A percentile compares a stretch with the other conserved stretches of the same genome.
These are phyloP conservation scores for Pseudogymnoascus sp. DNA, from an alignment of 2,329 filamentous ascomycete genomes.

Conservation along the genomic window DNA sequence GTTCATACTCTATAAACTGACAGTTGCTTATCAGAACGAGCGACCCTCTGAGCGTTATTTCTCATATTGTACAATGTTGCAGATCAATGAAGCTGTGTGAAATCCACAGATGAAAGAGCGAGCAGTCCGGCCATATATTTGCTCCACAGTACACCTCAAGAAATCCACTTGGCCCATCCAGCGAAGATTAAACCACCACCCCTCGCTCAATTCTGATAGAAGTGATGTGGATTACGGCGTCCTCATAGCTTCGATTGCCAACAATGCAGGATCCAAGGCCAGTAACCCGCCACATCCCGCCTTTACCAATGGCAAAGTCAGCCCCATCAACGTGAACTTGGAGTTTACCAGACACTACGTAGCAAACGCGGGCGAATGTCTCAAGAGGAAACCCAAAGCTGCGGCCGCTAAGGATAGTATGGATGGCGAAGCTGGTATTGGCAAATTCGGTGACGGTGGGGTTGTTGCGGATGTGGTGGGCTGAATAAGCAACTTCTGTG, in stretches of 20 bases:
- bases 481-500: slow-evolving; percentile 21
- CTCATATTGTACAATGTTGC: not conserved
- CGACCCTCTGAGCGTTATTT: not conserved
- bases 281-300: slow-evolving; percentile 19
- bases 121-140: not conserved
- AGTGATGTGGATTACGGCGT: not conserved
- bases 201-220: not conserved
- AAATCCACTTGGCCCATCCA: not conserved
- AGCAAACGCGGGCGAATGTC: slow-evolving; percentile 14
- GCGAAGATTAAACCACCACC: not conserved
- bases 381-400: slow-evolving; percentile 5
- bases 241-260: not conserved
- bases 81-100: not conserved
- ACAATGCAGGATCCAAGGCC: not conserved
- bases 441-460: slow-evolving; percentile 13
- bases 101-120: not conserved
- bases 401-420: slow-evolving; percentile 8
- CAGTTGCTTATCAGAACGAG: not conserved
- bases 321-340: slow-evolving; percentile 13
- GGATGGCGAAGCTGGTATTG: slow-evolving; percentile 14
- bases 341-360: slow-evolving; percentile 16
- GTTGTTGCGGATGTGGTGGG: slow-evolving; percentile 13
- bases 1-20: not conserved
- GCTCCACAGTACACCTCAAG: not conserved
- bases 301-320: slow-evolving; percentile 15